These are phyloP conservation scores for Candida jianshihensis DNA, from an alignment of 805 yeast genomes.

Conservation along the genomic window DNA sequence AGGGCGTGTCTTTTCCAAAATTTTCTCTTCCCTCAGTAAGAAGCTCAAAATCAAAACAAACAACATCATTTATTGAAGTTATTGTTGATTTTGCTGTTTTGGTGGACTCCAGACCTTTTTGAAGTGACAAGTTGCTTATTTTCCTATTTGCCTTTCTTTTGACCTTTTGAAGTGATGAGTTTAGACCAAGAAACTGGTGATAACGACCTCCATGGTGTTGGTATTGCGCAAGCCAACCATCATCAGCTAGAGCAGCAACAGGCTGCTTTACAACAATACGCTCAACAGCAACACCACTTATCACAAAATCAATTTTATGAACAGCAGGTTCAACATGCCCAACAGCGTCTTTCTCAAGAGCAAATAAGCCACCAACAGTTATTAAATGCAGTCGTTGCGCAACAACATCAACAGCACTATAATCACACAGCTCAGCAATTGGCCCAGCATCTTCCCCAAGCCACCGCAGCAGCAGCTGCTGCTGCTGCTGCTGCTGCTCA, in stretches of 20 bases:
- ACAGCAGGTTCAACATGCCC: conserved; percentile 17
- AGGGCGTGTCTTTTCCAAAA: conserved; percentile 3
- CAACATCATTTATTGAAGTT: too few relatives aligned
- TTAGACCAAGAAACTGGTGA: conserved; percentile 18
- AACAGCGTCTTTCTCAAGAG: conserved; percentile 10
- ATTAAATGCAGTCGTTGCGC: conserved; percentile 4
- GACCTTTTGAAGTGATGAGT: conserved; percentile 3
- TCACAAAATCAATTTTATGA: conserved; percentile 14
- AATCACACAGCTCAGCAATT: conserved; percentile 15
- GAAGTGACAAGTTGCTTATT: too few relatives aligned
- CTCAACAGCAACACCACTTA: conserved; percentile 17
- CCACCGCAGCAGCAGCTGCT: conserved; percentile 8
- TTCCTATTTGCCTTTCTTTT: conserved; percentile 1
- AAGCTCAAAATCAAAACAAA: conserved; percentile 4
- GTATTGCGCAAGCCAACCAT: conserved; percentile 14
- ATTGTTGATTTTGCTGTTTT: too few relatives aligned
- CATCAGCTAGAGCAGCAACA: conserved; percentile 17
- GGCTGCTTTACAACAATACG: conserved; percentile 6
- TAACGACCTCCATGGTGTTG: conserved; percentile 19
- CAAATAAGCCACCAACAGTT: conserved; percentile 12
- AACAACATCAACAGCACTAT: conserved; percentile 9
- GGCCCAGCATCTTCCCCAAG: conserved; percentile 17
- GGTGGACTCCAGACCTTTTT: too few relatives aligned
- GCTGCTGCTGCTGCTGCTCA: conserved; percentile 5
- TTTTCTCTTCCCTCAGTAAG: background rate